Percentiles rank a stretch among this genome's conserved stretches.
phyloP scores from a whole-genome alignment of 2,329 filamentous ascomycete genomes.

The Colletotrichum godetiae region DNA sequence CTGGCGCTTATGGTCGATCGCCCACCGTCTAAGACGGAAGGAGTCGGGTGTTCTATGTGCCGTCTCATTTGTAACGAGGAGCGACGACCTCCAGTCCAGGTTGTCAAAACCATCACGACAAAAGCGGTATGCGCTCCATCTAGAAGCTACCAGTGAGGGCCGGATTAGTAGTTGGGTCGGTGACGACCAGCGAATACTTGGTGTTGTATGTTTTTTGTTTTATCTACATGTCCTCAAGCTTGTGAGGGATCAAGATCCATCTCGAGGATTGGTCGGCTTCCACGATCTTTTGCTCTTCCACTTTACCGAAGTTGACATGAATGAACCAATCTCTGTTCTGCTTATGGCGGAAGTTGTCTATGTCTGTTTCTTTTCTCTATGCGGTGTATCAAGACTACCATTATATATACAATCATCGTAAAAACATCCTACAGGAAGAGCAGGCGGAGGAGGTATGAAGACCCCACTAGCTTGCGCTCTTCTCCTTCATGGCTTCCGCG shows the following conservation, averaged over 20 bases:
- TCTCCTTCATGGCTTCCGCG: neutral
- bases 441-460: neutral
- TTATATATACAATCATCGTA: neutral
- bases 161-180: constrained; percentile 29
- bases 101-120: too few species aligned
- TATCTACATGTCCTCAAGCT: too few species aligned
- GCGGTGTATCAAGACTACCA: neutral
- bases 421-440: neutral
- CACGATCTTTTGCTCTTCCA: neutral
- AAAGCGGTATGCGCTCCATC: too few species aligned
- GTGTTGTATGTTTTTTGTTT: neutral
- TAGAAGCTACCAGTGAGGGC: constrained; percentile 28
- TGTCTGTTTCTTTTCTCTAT: neutral
- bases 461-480: neutral
- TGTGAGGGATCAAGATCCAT: too few species aligned
- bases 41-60: too few species aligned
- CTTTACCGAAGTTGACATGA: too few species aligned
- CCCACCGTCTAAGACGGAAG: too few species aligned
- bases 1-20: too few species aligned
- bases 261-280: neutral
- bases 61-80: too few species aligned
- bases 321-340: too few species aligned
- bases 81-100: too few species aligned
- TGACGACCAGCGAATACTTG: constrained; percentile 2
- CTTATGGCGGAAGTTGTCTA: neutral